Conservation (phyloP, 768 basidiomycete genomes). For the Pholiota molesta region DNA sequence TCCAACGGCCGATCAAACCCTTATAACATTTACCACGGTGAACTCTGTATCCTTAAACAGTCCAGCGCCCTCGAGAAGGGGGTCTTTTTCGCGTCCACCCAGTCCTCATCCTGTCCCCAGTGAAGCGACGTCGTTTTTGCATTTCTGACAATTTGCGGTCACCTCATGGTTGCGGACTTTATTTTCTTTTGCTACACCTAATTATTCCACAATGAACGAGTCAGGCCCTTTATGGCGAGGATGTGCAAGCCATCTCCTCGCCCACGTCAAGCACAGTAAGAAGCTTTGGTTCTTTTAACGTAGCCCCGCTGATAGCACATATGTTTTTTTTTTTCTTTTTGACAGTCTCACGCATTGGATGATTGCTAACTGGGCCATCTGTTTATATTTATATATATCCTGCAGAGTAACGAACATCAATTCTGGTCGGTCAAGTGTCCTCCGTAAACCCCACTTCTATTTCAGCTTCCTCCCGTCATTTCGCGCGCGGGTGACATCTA, state of each 20-base stretch:
- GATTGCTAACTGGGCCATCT: not conserved
- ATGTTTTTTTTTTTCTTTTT: not conserved
- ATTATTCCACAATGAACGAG: not conserved
- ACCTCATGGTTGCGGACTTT: not conserved
- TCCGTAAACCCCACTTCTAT: not conserved
- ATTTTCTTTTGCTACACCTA: not conserved
- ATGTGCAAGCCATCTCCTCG: not conserved
- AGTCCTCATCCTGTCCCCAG: slow-evolving; percentile 2
- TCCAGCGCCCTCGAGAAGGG: slow-evolving; percentile 1
- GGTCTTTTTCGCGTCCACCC: not conserved
- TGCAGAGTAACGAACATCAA: not conserved
- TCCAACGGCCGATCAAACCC: slow-evolving; percentile 6
- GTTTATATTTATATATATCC: not conserved
- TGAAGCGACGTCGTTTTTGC: slow-evolving; percentile 15
- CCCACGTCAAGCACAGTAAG: not conserved
- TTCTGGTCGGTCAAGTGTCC: not conserved
- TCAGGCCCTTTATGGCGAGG: no score
- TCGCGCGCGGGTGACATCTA: not conserved
- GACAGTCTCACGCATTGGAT: not conserved
- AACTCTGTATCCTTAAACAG: slow-evolving; percentile 10
- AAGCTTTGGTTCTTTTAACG: not conserved
- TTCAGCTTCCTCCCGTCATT: not conserved
- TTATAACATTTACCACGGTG: slow-evolving; percentile 18
- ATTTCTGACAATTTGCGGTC: slow-evolving; percentile 9
- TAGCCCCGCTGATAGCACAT: not conserved